Evolutionary conservation across 2,329 filamentous ascomycete genomes (phyloP).

Genomic region (Hortaea sp.): DNA sequence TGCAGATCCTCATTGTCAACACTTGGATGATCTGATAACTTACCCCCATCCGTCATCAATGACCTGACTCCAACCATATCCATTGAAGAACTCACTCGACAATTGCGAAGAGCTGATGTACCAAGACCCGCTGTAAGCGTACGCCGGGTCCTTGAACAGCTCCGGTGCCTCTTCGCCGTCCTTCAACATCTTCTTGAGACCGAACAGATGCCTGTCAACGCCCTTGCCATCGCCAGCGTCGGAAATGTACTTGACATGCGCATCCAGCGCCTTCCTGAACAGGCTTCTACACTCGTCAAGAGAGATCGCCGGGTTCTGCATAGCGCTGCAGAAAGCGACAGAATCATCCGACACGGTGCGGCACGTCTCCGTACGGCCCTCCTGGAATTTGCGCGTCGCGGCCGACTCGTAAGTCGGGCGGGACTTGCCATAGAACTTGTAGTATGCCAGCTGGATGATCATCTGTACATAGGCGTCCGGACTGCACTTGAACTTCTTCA

Average conservation of each 20-base stretch:
- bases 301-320: slow-evolving; percentile 58
- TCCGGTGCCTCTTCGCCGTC: slow-evolving; percentile 71
- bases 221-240: slow-evolving; percentile 87
- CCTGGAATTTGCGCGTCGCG: slow-evolving; percentile 87
- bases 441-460: slow-evolving; percentile 95
- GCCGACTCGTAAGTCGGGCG: slow-evolving; percentile 96
- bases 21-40: slow-evolving; percentile 11
- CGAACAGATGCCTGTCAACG: slow-evolving; percentile 94
- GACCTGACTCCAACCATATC: slow-evolving; percentile 97
- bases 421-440: slow-evolving; percentile 98
- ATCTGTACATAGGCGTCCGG: slow-evolving; percentile 97
- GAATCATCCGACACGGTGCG: slow-evolving; percentile 84
- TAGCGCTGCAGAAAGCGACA: slow-evolving; percentile 79
- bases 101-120: slow-evolving; percentile 82
- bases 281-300: slow-evolving; percentile 59
- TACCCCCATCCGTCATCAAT: slow-evolving; percentile 83
- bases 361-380: slow-evolving; percentile 92
- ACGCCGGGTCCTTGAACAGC: slow-evolving; percentile 82
- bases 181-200: slow-evolving; percentile 80
- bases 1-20: slow-evolving; percentile 8
- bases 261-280: slow-evolving; percentile 71
- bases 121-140: slow-evolving; percentile 75
- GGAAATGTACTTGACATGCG: slow-evolving; percentile 82
- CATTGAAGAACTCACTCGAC: slow-evolving; percentile 95
- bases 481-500: slow-evolving; percentile 99